A percentile compares a stretch with the other conserved stretches of the same genome.
Conservation (phyloP, 2,329 filamentous ascomycete species). For the Colletotrichum tofieldiae region DNA sequence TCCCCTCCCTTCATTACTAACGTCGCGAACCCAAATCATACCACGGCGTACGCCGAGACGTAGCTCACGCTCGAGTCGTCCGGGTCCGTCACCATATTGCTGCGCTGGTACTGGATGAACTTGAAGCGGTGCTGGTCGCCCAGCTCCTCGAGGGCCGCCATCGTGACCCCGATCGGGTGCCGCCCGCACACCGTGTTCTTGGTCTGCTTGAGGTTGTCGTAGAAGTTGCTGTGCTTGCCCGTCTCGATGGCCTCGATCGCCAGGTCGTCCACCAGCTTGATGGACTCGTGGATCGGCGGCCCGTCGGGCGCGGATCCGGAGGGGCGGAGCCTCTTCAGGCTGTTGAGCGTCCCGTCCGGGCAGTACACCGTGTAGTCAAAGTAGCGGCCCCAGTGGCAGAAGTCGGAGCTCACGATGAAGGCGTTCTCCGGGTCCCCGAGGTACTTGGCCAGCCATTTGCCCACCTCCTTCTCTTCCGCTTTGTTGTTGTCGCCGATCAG, state of each 20-base stretch:
- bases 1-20: background rate
- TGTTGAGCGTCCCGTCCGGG: slow-evolving; percentile 57
- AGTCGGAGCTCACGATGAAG: slow-evolving; percentile 94
- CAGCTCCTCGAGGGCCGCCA: slow-evolving; percentile 86
- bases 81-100: slow-evolving; percentile 78
- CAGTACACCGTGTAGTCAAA: slow-evolving; percentile 89
- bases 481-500: slow-evolving; percentile 84
- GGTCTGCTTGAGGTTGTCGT: slow-evolving; percentile 78
- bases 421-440: slow-evolving; percentile 81
- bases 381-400: slow-evolving; percentile 93
- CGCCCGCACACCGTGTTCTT: slow-evolving; percentile 94
- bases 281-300: slow-evolving; percentile 85
- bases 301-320: slow-evolving; percentile 54
- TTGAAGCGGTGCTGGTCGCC: slow-evolving; percentile 72
- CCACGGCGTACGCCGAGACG: slow-evolving; percentile 88
- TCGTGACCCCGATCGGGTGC: slow-evolving; percentile 93
- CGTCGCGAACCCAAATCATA: slow-evolving; percentile 58
- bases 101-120: slow-evolving; percentile 91
- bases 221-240: slow-evolving; percentile 80
- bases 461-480: slow-evolving; percentile 77
- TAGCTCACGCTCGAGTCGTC: slow-evolving; percentile 94
- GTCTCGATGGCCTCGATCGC: slow-evolving; percentile 90
- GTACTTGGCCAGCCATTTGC: slow-evolving; percentile 82
- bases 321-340: slow-evolving; percentile 56
- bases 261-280: slow-evolving; percentile 82